Conservation (phyloP, 176 grass and related monocot species). For the Avena atlantica region DNA sequence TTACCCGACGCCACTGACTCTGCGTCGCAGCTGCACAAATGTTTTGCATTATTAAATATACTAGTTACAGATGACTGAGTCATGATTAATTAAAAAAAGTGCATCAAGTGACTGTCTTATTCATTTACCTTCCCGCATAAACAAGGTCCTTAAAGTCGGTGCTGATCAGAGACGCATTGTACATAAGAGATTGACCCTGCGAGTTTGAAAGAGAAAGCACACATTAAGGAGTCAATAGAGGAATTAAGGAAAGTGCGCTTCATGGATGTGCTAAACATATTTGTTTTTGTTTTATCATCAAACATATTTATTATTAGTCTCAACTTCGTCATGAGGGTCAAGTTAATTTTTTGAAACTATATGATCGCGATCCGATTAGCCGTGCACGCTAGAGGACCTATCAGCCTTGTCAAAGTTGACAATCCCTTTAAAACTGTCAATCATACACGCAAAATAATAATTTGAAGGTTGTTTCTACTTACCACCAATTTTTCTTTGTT, state of each 20-base stretch:
- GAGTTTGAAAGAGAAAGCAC: background rate
- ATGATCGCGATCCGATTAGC: background rate
- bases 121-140: background rate
- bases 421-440: background rate
- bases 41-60: background rate
- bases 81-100: background rate
- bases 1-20: background rate
- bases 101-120: background rate
- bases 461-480: background rate
- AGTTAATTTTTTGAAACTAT: background rate
- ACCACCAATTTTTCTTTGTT: constrained; percentile 57
- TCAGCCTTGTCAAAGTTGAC: background rate
- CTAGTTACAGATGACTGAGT: background rate
- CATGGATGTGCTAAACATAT: background rate
- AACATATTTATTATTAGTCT: background rate
- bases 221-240: background rate
- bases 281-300: background rate
- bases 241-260: background rate
- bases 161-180: background rate
- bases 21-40: background rate
- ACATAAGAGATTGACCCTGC: background rate
- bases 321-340: background rate
- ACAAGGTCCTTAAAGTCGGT: background rate
- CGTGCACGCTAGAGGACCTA: background rate
- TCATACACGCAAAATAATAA: too few relatives aligned